Conservation (phyloP, 257 asterid genomes). For the Voacanga thouarsii region DNA sequence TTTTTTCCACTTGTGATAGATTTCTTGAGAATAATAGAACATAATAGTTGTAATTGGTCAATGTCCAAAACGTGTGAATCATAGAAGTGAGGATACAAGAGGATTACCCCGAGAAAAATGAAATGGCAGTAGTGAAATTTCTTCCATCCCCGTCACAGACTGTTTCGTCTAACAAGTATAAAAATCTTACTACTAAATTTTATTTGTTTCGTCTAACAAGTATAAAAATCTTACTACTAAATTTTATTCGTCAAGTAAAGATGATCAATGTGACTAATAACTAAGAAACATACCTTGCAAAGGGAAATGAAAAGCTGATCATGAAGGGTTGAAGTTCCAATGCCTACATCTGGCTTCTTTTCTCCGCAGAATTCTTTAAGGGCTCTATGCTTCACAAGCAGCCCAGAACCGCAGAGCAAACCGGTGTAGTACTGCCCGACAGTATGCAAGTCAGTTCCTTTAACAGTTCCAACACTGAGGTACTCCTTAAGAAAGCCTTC, state of each 20-base stretch:
- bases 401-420: conserved; percentile 41
- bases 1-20: neutral
- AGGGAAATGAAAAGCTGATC: conserved; percentile 57
- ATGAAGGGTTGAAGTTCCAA: conserved; percentile 50
- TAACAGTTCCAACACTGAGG: conserved; percentile 47
- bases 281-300: conserved; percentile 59
- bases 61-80: neutral
- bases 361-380: conserved; percentile 52
- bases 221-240: no score
- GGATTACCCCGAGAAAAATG: no score
- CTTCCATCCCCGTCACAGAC: no score
- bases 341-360: conserved; percentile 61
- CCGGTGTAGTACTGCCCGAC: conserved; percentile 63
- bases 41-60: neutral
- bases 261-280: neutral
- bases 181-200: no score
- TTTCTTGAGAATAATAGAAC: no score
- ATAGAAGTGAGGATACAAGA: no score
- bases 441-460: conserved; percentile 64
- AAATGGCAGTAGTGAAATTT: no score
- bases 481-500: conserved; percentile 72
- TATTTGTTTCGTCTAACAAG: neutral
- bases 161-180: neutral
- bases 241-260: neutral
- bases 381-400: conserved; percentile 64